phyloP scores from a whole-genome alignment of 2,329 filamentous ascomycete species.

The Colletotrichum echinochloae region DNA sequence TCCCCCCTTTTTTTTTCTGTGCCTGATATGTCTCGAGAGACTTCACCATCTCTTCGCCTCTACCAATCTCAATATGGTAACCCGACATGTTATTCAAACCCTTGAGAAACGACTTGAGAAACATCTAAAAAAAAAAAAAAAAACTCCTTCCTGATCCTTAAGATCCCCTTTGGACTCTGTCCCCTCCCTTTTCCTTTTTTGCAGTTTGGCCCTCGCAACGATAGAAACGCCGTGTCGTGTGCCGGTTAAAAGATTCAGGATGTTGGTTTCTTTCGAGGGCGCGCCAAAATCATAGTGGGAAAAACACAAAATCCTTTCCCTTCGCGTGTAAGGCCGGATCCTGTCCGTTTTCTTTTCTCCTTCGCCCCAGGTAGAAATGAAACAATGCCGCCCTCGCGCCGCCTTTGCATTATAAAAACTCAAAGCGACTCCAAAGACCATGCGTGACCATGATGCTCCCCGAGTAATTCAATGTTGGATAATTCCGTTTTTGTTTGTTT shows the following conservation, averaged over 20 bases:
- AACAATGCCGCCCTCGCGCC: constrained; percentile 11
- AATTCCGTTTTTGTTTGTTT: constrained; percentile 31
- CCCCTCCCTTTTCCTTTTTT: background rate
- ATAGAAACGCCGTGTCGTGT: constrained; percentile 32
- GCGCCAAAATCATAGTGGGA: constrained; percentile 29
- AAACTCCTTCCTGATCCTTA: background rate
- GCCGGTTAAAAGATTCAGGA: constrained; percentile 15
- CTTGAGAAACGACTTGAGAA: background rate
- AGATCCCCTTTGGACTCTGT: background rate
- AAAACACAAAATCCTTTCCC: background rate
- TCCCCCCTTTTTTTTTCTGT: background rate
- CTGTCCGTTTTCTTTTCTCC: constrained; percentile 27
- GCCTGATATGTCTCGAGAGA: background rate
- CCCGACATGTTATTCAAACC: background rate
- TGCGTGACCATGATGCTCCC: constrained; percentile 15
- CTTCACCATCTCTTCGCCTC: constrained; percentile 1
- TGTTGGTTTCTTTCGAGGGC: constrained; percentile 19
- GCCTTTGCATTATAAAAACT: background rate
- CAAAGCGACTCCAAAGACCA: constrained; percentile 27
- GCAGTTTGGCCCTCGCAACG: constrained; percentile 1
- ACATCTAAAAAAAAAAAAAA: background rate
- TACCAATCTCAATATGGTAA: constrained; percentile 14
- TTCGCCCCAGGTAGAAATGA: background rate
- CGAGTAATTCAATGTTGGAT: constrained; percentile 4
- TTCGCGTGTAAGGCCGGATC: constrained; percentile 11